Evolutionary conservation across 2,329 filamentous ascomycete genomes (phyloP).

Genomic region (Fusarium sp.): DNA sequence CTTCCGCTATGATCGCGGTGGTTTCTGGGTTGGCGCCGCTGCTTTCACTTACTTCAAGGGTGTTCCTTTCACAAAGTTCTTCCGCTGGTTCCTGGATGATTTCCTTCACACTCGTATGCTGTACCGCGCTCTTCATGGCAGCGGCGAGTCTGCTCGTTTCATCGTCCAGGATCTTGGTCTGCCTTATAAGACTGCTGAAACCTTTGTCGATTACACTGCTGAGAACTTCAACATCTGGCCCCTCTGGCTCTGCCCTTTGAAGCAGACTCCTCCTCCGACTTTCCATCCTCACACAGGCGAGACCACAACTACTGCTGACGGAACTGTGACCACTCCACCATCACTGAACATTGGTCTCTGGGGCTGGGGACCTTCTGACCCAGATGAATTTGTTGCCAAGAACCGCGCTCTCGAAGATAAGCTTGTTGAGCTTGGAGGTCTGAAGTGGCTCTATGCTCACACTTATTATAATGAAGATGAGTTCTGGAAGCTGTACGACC

Average conservation of each 20-base stretch:
- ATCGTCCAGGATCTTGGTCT: constrained; percentile 74
- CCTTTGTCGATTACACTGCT: constrained; percentile 65
- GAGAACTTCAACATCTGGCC: constrained; percentile 65
- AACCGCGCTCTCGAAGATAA: constrained; percentile 78
- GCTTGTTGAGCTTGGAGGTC: constrained; percentile 74
- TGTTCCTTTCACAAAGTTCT: constrained; percentile 71
- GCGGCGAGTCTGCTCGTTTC: constrained; percentile 70
- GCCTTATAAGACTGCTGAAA: constrained; percentile 61
- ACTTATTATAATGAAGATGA: constrained; percentile 81
- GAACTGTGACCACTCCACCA: constrained; percentile 39
- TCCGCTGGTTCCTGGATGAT: constrained; percentile 75
- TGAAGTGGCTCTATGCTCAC: constrained; percentile 90
- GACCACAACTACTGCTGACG: constrained; percentile 37
- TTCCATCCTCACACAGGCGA: constrained; percentile 64
- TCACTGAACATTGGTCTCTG: constrained; percentile 78
- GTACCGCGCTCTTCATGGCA: constrained; percentile 75
- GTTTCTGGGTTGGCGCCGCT: constrained; percentile 76
- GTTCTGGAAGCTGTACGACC: constrained; percentile 73
- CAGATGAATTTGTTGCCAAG: constrained; percentile 68
- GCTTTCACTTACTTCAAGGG: constrained; percentile 73
- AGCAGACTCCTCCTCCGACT: constrained; percentile 58
- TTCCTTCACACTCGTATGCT: constrained; percentile 79
- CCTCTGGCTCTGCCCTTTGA: constrained; percentile 67
- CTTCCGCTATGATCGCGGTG: constrained; percentile 79
- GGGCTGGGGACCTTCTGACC: constrained; percentile 74